These are phyloP conservation scores for Trametes gibbosa DNA, from an alignment of 768 basidiomycete genomes.

Conservation along the genomic window DNA sequence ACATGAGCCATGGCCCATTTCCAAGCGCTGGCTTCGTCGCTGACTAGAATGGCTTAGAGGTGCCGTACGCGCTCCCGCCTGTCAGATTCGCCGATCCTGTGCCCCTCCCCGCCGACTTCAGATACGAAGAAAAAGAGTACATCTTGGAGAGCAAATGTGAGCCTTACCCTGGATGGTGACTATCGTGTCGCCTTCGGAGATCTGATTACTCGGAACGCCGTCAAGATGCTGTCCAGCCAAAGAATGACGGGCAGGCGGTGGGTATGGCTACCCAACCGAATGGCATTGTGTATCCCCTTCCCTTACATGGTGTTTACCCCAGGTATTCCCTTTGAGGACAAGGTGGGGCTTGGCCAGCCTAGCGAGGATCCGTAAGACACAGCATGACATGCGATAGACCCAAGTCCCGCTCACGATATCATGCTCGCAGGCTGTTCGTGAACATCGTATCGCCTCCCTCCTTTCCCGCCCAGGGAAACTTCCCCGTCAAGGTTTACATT, in stretches of 20 bases:
- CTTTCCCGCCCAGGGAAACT: conserved; percentile 38
- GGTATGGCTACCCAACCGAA: conserved; percentile 32
- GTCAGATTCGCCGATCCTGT: conserved; percentile 61
- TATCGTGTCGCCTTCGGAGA: not conserved
- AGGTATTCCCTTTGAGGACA: conserved; percentile 53
- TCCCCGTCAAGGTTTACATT: conserved; percentile 73
- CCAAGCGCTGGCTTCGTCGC: not conserved
- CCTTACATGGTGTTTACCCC: not conserved
- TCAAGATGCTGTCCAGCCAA: conserved; percentile 65
- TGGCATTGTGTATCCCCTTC: not conserved
- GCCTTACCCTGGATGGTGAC: not conserved
- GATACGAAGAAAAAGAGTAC: conserved; percentile 61
- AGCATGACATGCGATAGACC: not conserved
- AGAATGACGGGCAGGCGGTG: conserved; percentile 60
- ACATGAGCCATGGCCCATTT: not conserved
- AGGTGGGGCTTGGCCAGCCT: conserved; percentile 64
- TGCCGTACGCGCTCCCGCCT: conserved; percentile 71
- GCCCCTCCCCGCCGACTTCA: conserved; percentile 50
- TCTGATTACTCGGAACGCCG: not conserved
- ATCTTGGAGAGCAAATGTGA: conserved; percentile 56
- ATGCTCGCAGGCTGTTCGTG: conserved; percentile 49
- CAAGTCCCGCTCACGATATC: not conserved
- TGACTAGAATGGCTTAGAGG: conserved; percentile 40
- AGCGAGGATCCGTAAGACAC: conserved; percentile 63
- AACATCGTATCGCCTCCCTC: conserved; percentile 64